Evolutionary conservation across 768 basidiomycete species (phyloP), one percentile per base, ranked within the genome.

Genomic region (Tricholoma furcatifolium): DNA sequence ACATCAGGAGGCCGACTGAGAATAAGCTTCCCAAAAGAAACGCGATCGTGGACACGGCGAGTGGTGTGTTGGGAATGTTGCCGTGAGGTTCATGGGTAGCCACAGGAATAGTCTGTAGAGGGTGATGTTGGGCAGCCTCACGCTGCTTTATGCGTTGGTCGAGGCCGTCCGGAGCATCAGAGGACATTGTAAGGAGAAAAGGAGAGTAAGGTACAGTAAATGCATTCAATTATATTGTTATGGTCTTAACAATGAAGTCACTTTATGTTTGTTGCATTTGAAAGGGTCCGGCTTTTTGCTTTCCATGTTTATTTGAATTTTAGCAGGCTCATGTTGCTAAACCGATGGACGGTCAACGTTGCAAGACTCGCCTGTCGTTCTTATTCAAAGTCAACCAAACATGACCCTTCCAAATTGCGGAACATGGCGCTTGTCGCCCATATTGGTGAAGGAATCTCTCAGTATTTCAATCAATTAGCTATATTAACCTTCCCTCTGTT

Each of bases 341-440:
- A 47, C 48, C 60, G 54, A 55, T 60, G 63, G 59, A 43, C 60
- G 40, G 50, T 40, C 43, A 49, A 43, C 32, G 43, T 46, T 43
- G 35, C 38, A 32, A 51, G 46, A 21, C 15, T 53, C 23, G 15
- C 36, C 11, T 46, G 40, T 27, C 71, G 70, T 51, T 52, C 36
- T 20, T 70, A 72, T 57, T 61, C 71, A 15, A 67, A 70, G 20
- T 57, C 49, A n/a, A 50, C 57, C 1, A 34, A 27, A 36, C 46
- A 73, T 61, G 75, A 78, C 53, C 67, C 78, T 9, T 69, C 72
- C 11, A 77, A 73, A 60, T 50, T 84, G 34, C 80, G 91, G 39
- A 93, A 93, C 62, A 85, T 93, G 67, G 91, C 91, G 14, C 76
- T 93, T 2, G 88, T 93, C n/a, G 91, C 91, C 39, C 91, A 93